Conservation (phyloP, 73 alveolate genomes). For the Paramecium biaurelia region DNA sequence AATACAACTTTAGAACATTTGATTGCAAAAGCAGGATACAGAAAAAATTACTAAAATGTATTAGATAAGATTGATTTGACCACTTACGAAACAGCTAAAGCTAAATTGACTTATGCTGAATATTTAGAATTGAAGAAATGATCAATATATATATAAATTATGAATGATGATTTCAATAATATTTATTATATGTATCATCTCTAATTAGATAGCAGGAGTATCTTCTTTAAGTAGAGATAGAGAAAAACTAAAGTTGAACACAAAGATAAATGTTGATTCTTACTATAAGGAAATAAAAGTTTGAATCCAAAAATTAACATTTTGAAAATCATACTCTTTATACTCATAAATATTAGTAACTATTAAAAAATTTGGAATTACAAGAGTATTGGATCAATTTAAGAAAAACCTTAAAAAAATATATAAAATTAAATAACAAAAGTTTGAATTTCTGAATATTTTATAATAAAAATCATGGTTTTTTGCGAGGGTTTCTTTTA, state of each 20-base stretch:
- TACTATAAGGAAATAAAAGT: background rate
- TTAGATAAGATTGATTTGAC: slow-evolving; percentile 50
- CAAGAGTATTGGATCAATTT: background rate
- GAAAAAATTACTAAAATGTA: slow-evolving; percentile 45
- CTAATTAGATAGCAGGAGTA: background rate
- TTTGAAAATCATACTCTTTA: background rate
- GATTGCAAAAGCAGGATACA: slow-evolving; percentile 84
- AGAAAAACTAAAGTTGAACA: background rate
- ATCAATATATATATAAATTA: background rate
- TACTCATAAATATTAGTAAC: background rate
- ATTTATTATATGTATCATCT: background rate
- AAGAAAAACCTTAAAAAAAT: background rate
- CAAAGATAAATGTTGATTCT: background rate
- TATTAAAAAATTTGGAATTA: background rate
- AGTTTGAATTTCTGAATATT: slow-evolving; percentile 1
- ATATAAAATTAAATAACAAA: background rate
- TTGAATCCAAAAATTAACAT: background rate
- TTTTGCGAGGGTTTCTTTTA: slow-evolving; percentile 5
- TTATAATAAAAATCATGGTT: background rate
- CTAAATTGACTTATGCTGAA: slow-evolving; percentile 4
- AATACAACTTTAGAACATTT: slow-evolving; percentile 74
- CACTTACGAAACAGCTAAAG: slow-evolving; percentile 59
- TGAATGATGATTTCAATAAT: slow-evolving; percentile 9
- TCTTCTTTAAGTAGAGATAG: background rate
- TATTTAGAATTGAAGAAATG: slow-evolving; percentile 36